Evolutionary conservation across 306 rosid species (phyloP).

Genomic region (Vigna reflexopilosa): DNA sequence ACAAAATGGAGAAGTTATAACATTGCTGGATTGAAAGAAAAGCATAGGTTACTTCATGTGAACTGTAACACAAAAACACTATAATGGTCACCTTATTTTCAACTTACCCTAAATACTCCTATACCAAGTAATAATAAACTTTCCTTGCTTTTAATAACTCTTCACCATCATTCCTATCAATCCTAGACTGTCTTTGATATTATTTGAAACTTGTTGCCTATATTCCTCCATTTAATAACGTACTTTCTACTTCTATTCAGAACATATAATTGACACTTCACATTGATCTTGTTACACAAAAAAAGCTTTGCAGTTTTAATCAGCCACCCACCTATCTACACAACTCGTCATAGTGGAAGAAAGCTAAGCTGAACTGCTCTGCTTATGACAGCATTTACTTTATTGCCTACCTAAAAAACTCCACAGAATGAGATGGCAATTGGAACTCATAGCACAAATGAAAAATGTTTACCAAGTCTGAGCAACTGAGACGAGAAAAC

Average conservation of each 20-base stretch:
- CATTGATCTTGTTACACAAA: conserved; percentile 26
- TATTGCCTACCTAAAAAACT: conserved; percentile 23
- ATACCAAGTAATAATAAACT: neutral
- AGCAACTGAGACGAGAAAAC: conserved; percentile 45
- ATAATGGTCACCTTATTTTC: neutral
- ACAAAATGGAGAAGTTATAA: no score
- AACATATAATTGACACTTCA: conserved; percentile 3
- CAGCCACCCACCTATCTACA: neutral
- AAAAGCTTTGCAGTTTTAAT: neutral
- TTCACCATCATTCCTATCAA: neutral
- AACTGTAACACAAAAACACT: no score
- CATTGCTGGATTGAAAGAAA: no score
- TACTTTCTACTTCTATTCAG: conserved; percentile 18
- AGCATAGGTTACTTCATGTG: no score
- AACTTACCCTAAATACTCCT: conserved; percentile 18
- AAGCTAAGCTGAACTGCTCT: conserved; percentile 23
- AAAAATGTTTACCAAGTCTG: conserved; percentile 21
- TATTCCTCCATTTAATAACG: neutral
- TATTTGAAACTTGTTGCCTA: neutral
- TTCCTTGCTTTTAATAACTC: neutral
- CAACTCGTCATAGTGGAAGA: neutral
- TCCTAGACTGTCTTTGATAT: neutral
- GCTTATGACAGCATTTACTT: conserved; percentile 3
- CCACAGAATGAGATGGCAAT: conserved; percentile 10
- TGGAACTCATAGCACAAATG: conserved; percentile 35